Conservation (phyloP, 176 grass and related monocot species). For the Carex parvula region DNA sequence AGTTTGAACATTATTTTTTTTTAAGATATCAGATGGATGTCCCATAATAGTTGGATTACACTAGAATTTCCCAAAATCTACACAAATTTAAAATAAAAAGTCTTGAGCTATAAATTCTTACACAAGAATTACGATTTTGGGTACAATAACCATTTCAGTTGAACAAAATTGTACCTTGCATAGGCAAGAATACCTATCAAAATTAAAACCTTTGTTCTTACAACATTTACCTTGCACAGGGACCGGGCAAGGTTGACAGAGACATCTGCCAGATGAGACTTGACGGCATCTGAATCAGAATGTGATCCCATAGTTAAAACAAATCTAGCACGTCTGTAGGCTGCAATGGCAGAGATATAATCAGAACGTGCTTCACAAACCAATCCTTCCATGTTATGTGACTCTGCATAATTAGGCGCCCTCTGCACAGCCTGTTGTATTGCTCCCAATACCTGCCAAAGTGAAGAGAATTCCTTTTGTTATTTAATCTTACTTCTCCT, state of each 20-base stretch:
- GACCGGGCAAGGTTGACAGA: slow-evolving; percentile 90
- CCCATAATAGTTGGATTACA: not conserved
- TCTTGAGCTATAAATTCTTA: slow-evolving; percentile 6
- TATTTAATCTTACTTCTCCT: slow-evolving; percentile 9
- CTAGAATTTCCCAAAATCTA: slow-evolving; percentile 13
- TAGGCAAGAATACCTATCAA: not conserved
- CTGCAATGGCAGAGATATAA: slow-evolving; percentile 66
- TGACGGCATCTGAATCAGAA: slow-evolving; percentile 41
- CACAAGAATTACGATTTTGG: not conserved
- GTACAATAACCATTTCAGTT: not conserved
- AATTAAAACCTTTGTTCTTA: not conserved
- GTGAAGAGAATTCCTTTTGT: not conserved
- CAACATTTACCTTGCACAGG: slow-evolving; percentile 62
- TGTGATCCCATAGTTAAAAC: slow-evolving; percentile 34
- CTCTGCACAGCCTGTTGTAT: slow-evolving; percentile 79
- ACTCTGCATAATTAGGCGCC: slow-evolving; percentile 63
- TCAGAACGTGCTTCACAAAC: slow-evolving; percentile 75
- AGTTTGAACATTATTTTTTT: not conserved
- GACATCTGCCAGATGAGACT: slow-evolving; percentile 46
- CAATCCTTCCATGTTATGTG: slow-evolving; percentile 88
- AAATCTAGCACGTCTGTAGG: slow-evolving; percentile 59
- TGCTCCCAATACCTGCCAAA: slow-evolving; percentile 66
- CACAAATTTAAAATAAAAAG: slow-evolving; percentile 9
- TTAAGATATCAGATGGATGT: not conserved
- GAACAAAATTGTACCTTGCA: not conserved